Base-by-base conservation (phyloP, 371 early-diverging fungal genomes). In the Mortierella sp. region DNA sequence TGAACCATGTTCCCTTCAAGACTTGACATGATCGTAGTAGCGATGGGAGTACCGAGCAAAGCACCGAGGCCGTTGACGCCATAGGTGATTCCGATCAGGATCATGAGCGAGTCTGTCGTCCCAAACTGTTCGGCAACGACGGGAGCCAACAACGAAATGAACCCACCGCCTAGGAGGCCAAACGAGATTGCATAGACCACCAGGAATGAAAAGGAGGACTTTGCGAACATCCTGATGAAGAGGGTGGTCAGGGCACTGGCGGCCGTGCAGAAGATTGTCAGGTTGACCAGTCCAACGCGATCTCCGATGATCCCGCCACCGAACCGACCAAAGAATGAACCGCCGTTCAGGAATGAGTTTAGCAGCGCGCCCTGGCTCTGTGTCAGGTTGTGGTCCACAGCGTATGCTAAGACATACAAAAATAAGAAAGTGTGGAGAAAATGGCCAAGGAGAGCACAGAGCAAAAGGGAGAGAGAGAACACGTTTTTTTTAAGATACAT, bases 141-240 rank as follows among this genome's bases (percentile, higher is more conserved):
- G 31, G 66, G 89, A 16, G 87, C 89, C 19, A 87, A 73, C 6
- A 89, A 65, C 1, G 87, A 85, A n/a, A 89, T 87, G 73, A 87
- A 89, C 3, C 87, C 89, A 22, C 91, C 90, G 10, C 89, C 88
- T 22, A 88, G 85, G 43, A 88, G 76, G 6, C 88, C 88, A 64
- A 88, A 89, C n/a, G 82, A 68, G 53, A 92, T 65, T 14, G 80
- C 86, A 68, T 90, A 89, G 4, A 87, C 90, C 1, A 90, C 68
- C 43, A 87, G 84, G 2, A 84, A 81, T 2, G 88, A 88, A 10
- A 90, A n/a, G n/a, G n/a, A 79, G 3, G 78, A 76, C 0, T 80
- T 86, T 1, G 91, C 85, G 75, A 90, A 88, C 70, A 92, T 92
- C 94, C 94, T 93, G 37, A 93, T 63, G 0, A 90, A 63, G 82